These are phyloP conservation scores for Zizania latifolia DNA, from an alignment of 176 grass and related monocot species.

Conservation along the genomic window DNA sequence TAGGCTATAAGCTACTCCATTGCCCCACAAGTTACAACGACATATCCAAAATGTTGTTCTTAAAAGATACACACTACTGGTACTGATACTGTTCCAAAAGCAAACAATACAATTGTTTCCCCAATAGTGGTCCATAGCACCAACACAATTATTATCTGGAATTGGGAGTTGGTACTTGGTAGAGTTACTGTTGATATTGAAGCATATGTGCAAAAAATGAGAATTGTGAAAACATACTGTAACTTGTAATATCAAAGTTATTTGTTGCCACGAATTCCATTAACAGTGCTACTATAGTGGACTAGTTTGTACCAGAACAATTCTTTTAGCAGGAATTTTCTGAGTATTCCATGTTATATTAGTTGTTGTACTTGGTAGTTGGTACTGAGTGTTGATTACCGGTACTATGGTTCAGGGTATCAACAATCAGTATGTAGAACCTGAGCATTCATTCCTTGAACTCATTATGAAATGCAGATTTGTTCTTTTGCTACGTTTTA, in stretches of 20 bases:
- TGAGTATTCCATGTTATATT: slow-evolving; percentile 1
- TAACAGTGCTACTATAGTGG: background rate
- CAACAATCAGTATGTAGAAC: background rate
- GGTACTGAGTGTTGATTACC: background rate
- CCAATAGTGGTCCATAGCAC: slow-evolving; percentile 1
- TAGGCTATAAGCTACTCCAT: background rate
- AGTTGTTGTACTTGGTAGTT: background rate
- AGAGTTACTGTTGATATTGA: slow-evolving; percentile 8
- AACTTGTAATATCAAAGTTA: slow-evolving; percentile 12
- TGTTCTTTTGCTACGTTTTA: background rate
- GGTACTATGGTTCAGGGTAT: background rate
- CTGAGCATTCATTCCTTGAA: background rate
- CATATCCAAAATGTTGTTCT: background rate
- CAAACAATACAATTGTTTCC: background rate
- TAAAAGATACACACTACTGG: background rate
- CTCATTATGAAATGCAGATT: background rate
- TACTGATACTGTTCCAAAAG: background rate
- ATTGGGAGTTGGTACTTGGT: background rate
- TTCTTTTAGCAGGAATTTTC: background rate
- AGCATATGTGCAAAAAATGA: background rate
- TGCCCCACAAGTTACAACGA: background rate
- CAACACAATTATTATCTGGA: background rate
- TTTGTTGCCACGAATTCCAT: background rate
- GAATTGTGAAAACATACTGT: background rate
- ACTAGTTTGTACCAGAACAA: background rate